Percentiles rank a stretch among this genome's conserved stretches.
These are phyloP conservation scores for Naematelia aurantialba DNA, from an alignment of 768 basidiomycete species.

Conservation along the genomic window DNA sequence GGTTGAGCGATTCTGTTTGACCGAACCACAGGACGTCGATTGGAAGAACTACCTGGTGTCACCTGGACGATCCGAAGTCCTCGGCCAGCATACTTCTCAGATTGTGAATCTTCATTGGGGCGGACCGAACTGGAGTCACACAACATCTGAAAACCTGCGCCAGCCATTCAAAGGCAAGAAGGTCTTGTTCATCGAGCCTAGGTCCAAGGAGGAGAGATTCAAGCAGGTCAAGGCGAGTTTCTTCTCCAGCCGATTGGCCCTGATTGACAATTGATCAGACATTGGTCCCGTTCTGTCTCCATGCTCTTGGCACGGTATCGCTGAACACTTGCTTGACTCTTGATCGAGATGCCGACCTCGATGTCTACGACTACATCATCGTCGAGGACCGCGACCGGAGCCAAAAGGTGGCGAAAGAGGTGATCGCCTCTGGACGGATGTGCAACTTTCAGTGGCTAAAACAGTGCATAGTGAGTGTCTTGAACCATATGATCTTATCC, in stretches of 20 bases:
- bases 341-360: conserved; percentile 10
- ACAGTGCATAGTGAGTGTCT: conserved; percentile 43
- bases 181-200: conserved; percentile 21
- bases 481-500: not conserved
- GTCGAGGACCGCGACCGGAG: conserved; percentile 26
- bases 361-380: conserved; percentile 24
- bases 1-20: not conserved
- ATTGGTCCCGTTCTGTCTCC: conserved; percentile 62
- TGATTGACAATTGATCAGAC: conserved; percentile 34
- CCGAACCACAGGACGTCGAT: conserved; percentile 42
- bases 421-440: conserved; percentile 14
- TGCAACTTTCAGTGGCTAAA: conserved; percentile 43
- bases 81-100: conserved; percentile 55
- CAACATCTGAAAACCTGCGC: conserved; percentile 11
- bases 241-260: not conserved
- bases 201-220: conserved; percentile 8
- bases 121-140: conserved; percentile 54
- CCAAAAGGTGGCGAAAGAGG: conserved; percentile 4
- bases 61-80: conserved; percentile 55
- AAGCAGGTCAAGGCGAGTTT: conserved; percentile 25
- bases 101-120: conserved; percentile 58
- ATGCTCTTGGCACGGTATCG: conserved; percentile 69
- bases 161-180: conserved; percentile 25
- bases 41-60: conserved; percentile 65
- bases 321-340: conserved; percentile 50